Percentiles rank a stretch among this genome's conserved stretches.
Conservation (phyloP, 2,329 filamentous ascomycete species). For the Epichloe amarillans region DNA sequence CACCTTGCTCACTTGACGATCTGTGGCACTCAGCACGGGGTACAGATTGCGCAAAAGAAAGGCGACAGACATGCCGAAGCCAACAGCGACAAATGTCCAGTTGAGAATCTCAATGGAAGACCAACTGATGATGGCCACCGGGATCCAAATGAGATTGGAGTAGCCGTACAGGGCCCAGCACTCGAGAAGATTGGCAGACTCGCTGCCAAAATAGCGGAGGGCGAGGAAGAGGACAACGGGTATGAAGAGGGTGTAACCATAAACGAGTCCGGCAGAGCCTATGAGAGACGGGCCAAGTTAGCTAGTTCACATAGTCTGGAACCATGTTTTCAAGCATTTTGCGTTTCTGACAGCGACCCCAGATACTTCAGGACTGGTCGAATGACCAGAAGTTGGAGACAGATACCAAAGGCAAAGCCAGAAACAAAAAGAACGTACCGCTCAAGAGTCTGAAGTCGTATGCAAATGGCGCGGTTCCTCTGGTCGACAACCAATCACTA, state of each 20-base stretch:
- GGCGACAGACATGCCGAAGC: constrained; percentile 67
- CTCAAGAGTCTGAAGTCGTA: constrained; percentile 88
- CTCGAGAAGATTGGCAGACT: constrained; percentile 84
- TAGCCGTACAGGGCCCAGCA: constrained; percentile 95
- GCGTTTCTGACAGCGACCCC: background rate
- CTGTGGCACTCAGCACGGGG: constrained; percentile 84
- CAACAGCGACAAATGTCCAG: constrained; percentile 82
- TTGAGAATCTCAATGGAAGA: constrained; percentile 76
- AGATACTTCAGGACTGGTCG: background rate
- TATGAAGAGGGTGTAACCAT: constrained; percentile 85
- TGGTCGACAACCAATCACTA: constrained; percentile 68
- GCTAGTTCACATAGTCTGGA: background rate
- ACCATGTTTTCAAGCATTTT: background rate
- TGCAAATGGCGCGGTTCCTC: constrained; percentile 58
- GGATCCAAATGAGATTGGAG: constrained; percentile 93
- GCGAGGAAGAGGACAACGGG: constrained; percentile 77
- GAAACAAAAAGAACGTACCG: constrained; percentile 35
- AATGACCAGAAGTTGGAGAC: background rate
- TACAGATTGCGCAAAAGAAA: constrained; percentile 81
- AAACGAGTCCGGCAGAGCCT: constrained; percentile 82
- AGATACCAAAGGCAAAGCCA: background rate
- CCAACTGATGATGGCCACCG: constrained; percentile 84
- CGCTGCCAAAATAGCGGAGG: constrained; percentile 89
- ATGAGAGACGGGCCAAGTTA: background rate
- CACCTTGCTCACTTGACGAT: constrained; percentile 80